Percentiles rank a stretch among this genome's conserved stretches.
phyloP scores from a whole-genome alignment of 352 stramenopile genomes.

The Globisporangium spinosum region DNA sequence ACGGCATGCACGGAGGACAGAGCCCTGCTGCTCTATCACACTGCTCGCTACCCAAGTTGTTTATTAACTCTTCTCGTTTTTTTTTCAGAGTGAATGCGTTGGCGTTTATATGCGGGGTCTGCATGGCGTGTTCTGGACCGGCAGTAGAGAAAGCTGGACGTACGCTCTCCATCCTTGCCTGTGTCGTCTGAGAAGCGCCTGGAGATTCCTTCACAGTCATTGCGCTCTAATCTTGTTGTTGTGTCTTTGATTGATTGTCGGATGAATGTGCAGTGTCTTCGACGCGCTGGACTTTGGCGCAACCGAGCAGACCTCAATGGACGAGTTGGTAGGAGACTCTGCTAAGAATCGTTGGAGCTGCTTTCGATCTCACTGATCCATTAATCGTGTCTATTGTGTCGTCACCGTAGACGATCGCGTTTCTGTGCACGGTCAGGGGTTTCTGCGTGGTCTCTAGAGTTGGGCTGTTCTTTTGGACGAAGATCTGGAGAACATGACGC shows the following conservation, averaged over 20 bases:
- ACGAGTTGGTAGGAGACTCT: slow-evolving; percentile 49
- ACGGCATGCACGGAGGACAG: slow-evolving; percentile 49
- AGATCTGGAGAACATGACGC: slow-evolving; percentile 47
- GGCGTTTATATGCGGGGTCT: slow-evolving; percentile 58
- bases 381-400: not conserved
- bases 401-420: slow-evolving; percentile 48
- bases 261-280: slow-evolving; percentile 50
- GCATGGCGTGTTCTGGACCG: slow-evolving; percentile 36
- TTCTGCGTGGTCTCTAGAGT: slow-evolving; percentile 47
- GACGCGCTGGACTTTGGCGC: slow-evolving; percentile 72
- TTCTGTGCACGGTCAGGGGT: slow-evolving; percentile 52
- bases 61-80: not conserved
- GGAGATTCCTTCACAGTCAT: not conserved
- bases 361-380: not conserved
- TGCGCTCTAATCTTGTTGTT: not conserved
- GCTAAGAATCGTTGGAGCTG: not conserved
- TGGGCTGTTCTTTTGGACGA: slow-evolving; percentile 50
- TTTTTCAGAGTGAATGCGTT: slow-evolving; percentile 54
- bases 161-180: slow-evolving; percentile 2
- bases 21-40: not conserved
- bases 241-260: not conserved
- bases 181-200: not conserved
- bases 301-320: slow-evolving; percentile 71
- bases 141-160: slow-evolving; percentile 53
- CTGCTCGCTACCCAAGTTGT: not conserved